phyloP scores from a whole-genome alignment of 192 early-diverging fungal species.

The Coemansia sp. region DNA sequence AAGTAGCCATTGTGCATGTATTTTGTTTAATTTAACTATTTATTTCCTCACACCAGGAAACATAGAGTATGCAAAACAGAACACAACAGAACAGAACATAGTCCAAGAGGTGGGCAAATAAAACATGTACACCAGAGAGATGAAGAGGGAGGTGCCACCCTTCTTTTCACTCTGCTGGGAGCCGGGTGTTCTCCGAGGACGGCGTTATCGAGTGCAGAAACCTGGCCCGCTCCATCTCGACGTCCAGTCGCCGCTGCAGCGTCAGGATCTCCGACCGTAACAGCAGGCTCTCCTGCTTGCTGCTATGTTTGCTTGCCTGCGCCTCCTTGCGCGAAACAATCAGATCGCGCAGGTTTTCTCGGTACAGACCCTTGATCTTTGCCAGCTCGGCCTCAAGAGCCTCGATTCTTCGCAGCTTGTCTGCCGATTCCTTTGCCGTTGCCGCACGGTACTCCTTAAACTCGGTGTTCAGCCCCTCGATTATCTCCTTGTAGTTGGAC shows the following conservation, averaged over 20 bases:
- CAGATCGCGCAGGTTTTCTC: slow-evolving; percentile 51
- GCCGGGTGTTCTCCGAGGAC: slow-evolving; percentile 6
- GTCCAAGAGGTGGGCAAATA: too few relatives aligned
- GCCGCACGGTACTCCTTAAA: slow-evolving; percentile 39
- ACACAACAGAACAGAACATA: too few relatives aligned
- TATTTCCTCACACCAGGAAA: neutral
- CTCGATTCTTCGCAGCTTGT: slow-evolving; percentile 32
- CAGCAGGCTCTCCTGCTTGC: slow-evolving; percentile 51
- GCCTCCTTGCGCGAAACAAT: slow-evolving; percentile 43
- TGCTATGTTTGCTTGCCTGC: slow-evolving; percentile 46
- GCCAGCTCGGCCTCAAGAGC: slow-evolving; percentile 40
- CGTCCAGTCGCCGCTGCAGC: slow-evolving; percentile 52
- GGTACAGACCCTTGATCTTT: slow-evolving; percentile 42
- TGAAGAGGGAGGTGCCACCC: too few relatives aligned
- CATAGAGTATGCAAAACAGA: neutral
- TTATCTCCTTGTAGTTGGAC: slow-evolving; percentile 48
- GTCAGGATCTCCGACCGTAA: slow-evolving; percentile 51
- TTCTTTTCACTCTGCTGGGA: neutral
- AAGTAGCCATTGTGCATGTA: neutral
- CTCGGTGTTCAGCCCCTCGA: slow-evolving; percentile 39
- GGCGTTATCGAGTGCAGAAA: slow-evolving; percentile 34
- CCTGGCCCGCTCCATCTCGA: slow-evolving; percentile 48
- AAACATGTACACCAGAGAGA: too few relatives aligned
- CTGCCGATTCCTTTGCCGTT: slow-evolving; percentile 17
- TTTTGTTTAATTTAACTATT: slow-evolving; percentile 8